Conservation (phyloP, 495 filamentous ascomycete genomes). For the Aspergillus conjunctus region DNA sequence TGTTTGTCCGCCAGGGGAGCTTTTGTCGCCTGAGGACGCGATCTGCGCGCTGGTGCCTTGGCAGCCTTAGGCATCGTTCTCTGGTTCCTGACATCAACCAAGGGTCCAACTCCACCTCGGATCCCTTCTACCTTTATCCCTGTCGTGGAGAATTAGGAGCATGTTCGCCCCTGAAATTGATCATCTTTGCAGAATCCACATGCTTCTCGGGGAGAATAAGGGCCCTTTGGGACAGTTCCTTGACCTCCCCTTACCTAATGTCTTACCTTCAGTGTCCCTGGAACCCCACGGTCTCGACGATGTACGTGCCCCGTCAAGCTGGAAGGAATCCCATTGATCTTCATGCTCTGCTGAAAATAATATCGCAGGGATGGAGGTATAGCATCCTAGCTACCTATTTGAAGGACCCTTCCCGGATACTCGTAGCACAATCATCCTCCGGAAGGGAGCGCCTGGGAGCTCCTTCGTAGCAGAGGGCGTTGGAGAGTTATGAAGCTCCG, state of each 20-base stretch:
- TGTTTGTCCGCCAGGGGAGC: conserved; percentile 22
- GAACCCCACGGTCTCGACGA: not conserved
- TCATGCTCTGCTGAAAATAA: not conserved
- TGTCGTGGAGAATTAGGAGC: not conserved
- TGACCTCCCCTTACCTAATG: not conserved
- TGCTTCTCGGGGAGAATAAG: not conserved
- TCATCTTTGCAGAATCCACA: not conserved
- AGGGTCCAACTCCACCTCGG: not conserved
- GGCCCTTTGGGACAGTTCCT: not conserved
- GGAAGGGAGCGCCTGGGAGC: conserved; percentile 12
- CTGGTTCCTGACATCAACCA: not conserved
- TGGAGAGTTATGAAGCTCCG: not conserved
- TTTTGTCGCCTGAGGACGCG: conserved; percentile 27
- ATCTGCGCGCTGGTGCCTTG: conserved; percentile 8
- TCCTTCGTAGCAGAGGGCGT: not conserved
- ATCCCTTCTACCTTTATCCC: conserved; percentile 4
- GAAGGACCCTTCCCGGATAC: not conserved
- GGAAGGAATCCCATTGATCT: not conserved
- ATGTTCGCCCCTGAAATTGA: not conserved
- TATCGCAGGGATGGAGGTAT: not conserved
- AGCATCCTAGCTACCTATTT: not conserved
- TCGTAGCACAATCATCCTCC: not conserved
- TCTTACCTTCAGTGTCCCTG: not conserved
- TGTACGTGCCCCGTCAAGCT: not conserved
- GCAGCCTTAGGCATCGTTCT: conserved; percentile 26